A percentile compares a stretch with the other conserved stretches of the same genome.
Evolutionary conservation across 2,329 filamentous ascomycete species (phyloP).

Genomic region (Colletotrichum tropicicola): DNA sequence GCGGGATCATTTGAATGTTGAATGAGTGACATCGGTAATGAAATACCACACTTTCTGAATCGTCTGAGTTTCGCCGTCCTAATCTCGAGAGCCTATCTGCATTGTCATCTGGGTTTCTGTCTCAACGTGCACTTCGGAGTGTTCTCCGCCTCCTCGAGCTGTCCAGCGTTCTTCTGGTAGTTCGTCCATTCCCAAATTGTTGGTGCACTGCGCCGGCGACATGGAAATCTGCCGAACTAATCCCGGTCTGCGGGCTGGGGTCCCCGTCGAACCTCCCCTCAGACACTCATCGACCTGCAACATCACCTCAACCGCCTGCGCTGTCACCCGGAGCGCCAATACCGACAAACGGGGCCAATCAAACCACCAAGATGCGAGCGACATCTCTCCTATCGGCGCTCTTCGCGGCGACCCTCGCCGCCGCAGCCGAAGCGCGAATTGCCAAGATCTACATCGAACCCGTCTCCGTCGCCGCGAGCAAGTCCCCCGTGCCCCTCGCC

Average conservation of each 20-base stretch:
- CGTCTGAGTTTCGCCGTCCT: no score
- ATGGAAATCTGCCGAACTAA: slow-evolving; percentile 16
- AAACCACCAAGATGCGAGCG: slow-evolving; percentile 48
- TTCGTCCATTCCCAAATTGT: neutral
- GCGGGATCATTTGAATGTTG: slow-evolving; percentile 11
- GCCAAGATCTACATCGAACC: slow-evolving; percentile 65
- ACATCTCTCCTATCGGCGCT: slow-evolving; percentile 50
- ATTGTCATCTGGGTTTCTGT: no score
- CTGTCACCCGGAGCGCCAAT: neutral
- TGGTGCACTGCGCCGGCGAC: neutral
- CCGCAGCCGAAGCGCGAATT: slow-evolving; percentile 52
- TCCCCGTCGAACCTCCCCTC: neutral
- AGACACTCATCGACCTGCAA: neutral
- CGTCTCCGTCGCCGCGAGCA: slow-evolving; percentile 43
- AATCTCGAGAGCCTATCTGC: no score
- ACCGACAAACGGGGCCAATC: neutral
- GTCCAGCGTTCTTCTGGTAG: neutral
- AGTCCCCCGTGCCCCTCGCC: slow-evolving; percentile 57
- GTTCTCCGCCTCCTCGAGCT: neutral
- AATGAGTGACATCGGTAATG: slow-evolving; percentile 29
- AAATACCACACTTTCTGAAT: slow-evolving; percentile 24
- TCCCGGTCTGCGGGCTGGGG: neutral
- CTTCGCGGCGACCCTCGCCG: slow-evolving; percentile 50
- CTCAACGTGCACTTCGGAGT: neutral
- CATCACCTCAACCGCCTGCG: neutral